Evolutionary conservation across 768 basidiomycete genomes (phyloP).

Genomic region (Russula dissimulans): DNA sequence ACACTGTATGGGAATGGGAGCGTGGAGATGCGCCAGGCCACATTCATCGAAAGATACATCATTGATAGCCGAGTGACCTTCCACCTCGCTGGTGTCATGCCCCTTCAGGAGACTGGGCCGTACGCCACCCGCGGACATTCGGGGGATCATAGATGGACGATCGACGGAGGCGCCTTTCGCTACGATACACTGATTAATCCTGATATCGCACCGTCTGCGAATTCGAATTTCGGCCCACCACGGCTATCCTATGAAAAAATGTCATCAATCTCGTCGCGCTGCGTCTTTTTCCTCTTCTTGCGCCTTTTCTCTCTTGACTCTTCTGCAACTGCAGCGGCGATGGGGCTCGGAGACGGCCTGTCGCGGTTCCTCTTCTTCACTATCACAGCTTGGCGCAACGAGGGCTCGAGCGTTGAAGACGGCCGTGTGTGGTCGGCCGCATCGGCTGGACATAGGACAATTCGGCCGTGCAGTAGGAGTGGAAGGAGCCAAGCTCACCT

Average conservation of each 20-base stretch:
- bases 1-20: no score
- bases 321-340: background rate
- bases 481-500: background rate
- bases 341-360: background rate
- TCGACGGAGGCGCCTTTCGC: no score
- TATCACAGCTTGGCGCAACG: background rate
- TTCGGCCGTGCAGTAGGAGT: background rate
- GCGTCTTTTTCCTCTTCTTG: background rate
- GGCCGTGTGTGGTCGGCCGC: background rate
- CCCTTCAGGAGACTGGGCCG: no score
- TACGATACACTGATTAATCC: no score
- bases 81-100: no score
- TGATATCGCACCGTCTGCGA: no score
- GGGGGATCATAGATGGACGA: no score
- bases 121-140: no score
- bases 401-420: background rate
- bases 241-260: conserved; percentile 11
- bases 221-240: no score
- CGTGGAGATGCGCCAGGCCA: no score
- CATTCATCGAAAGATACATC: no score
- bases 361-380: conserved; percentile 7
- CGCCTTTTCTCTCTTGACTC: background rate
- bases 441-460: background rate
- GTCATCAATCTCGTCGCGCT: conserved; percentile 18
- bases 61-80: no score